Evolutionary conservation across 306 rosid genomes (phyloP), one percentile per base, ranked within the genome.

Genomic region (Sicyos edulis): DNA sequence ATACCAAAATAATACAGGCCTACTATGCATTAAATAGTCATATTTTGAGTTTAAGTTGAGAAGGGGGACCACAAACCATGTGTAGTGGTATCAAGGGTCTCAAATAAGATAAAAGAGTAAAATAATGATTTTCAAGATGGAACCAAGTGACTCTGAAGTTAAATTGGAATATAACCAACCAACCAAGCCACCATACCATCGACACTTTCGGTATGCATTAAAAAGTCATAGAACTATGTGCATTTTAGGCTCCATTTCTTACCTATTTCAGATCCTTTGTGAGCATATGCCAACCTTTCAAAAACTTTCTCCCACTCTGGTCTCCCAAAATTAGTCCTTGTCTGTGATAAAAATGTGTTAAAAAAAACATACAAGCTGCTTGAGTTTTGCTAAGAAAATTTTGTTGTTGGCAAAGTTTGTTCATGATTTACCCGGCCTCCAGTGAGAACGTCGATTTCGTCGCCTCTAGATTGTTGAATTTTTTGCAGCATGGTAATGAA

Each of bases 251-350:
- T 59, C 9, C 22, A 29, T 62, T 29, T 24, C 64, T 54, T 32
- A 54, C 63, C 75, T 37, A 71, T 71, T 42, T 53, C 24, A 10
- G 75, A 53, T 8, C 61, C 53, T 34, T 8, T 10, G 52, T 53
- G 75, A 10, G 0, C 2, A 14, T 24, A 16, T 51, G 73, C 73
- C 59, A 69, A 72, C 16, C 70, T 44, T 0, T 77, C 54, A 74
- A 90, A 90, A 24, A 90, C 96, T 61, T 80, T 90, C 77, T 45
- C 82, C 98, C 98, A 92, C 40, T 92, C 83, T 4, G 96, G 98
- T 79, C 92, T 88, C 29, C 91, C 88, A 84, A 92, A 92, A 82
- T 92, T 90, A 42, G 98, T 90, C 78, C 75, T 49, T 73, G 88
- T 88, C 96, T 90, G 90, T 17, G 37, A 42, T 42, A 42, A 7